Evolutionary conservation across 1,284 basidiomycete species (phyloP).

Genomic region (Peniophora sp.): DNA sequence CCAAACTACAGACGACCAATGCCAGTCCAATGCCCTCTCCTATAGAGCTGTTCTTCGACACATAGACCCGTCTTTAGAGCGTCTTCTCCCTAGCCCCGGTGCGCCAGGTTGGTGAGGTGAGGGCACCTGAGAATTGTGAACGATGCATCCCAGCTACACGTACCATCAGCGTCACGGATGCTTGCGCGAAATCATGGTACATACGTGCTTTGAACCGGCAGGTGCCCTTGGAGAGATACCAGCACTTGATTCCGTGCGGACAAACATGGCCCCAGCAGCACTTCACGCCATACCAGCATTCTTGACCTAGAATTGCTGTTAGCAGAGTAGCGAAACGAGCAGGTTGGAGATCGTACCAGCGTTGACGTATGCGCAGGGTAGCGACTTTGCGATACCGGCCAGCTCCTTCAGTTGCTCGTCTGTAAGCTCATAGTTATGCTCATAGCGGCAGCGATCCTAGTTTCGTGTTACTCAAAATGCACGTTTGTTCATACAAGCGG

Average conservation of each 20-base stretch:
- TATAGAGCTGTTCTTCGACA: too few species aligned
- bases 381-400: constrained; percentile 68
- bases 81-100: constrained; percentile 4
- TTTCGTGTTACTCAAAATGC: neutral
- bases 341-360: constrained; percentile 37
- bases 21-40: too few species aligned
- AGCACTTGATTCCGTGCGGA: constrained; percentile 60
- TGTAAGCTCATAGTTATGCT: constrained; percentile 66
- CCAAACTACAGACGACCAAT: too few species aligned
- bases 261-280: constrained; percentile 81
- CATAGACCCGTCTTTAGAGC: too few species aligned
- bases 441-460: constrained; percentile 69
- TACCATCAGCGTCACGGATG: constrained; percentile 1
- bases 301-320: constrained; percentile 38
- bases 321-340: neutral
- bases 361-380: constrained; percentile 74
- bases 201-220: constrained; percentile 79
- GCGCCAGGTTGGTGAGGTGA: too few species aligned
- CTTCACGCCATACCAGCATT: constrained; percentile 59
- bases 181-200: constrained; percentile 17
- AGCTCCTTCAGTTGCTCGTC: constrained; percentile 59
- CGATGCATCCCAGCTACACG: constrained; percentile 13
- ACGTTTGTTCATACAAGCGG: too few species aligned
- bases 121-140: constrained; percentile 1
- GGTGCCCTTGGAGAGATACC: constrained; percentile 43